Evolutionary conservation across 2,329 filamentous ascomycete genomes (phyloP).

Genomic region (Periglandula ipomoeae): DNA sequence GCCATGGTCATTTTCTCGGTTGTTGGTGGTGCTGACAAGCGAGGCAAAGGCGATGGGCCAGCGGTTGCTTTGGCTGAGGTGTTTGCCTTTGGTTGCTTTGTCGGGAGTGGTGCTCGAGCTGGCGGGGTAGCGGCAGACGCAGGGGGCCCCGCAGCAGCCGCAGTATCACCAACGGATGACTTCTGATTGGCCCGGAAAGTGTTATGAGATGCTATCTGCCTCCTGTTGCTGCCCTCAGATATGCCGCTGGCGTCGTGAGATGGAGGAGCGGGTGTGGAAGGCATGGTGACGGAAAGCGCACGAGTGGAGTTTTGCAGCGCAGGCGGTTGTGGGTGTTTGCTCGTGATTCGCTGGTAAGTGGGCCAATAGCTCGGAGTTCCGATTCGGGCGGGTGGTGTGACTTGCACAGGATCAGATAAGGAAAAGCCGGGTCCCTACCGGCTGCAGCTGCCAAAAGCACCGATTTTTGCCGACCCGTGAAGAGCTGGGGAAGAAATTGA

Average conservation of each 20-base stretch:
- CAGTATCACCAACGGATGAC: slow-evolving; percentile 11
- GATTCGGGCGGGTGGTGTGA: slow-evolving; percentile 10
- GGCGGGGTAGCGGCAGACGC: slow-evolving; percentile 13
- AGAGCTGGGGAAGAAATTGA: neutral
- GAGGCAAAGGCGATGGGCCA: slow-evolving; percentile 16
- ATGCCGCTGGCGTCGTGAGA: slow-evolving; percentile 5
- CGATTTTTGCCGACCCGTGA: neutral
- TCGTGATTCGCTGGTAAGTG: slow-evolving; percentile 7
- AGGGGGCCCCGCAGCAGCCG: slow-evolving; percentile 5
- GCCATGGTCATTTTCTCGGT: slow-evolving; percentile 39
- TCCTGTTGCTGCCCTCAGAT: neutral
- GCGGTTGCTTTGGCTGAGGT: slow-evolving; percentile 18
- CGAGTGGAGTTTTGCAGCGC: slow-evolving; percentile 8
- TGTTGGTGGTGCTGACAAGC: slow-evolving; percentile 24
- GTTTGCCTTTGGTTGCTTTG: slow-evolving; percentile 10
- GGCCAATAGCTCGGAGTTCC: slow-evolving; percentile 18
- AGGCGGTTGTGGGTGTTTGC: slow-evolving; percentile 1
- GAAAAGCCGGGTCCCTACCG: neutral
- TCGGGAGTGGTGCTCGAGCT: slow-evolving; percentile 16
- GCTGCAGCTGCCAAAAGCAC: neutral
- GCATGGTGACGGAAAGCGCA: slow-evolving; percentile 15
- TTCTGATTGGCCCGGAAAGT: neutral
- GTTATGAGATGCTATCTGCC: slow-evolving; percentile 3
- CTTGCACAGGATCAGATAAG: slow-evolving; percentile 9
- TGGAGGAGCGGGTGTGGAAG: slow-evolving; percentile 12